These are phyloP conservation scores for Lentinus brumalis DNA, from an alignment of 768 basidiomycete genomes.

Conservation along the genomic window DNA sequence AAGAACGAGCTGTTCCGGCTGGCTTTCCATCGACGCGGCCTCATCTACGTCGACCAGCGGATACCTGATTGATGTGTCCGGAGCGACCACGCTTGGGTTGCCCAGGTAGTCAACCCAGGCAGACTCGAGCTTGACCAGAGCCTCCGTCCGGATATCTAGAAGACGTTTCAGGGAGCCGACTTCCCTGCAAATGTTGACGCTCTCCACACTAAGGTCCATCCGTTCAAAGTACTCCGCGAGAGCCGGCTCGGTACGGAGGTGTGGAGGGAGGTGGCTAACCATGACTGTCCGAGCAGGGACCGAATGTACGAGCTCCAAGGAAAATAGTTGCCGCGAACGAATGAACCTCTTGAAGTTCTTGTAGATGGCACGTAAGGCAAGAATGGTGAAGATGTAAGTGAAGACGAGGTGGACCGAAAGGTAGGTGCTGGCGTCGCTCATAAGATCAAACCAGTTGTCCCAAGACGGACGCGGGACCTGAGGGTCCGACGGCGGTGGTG, in stretches of 20 bases:
- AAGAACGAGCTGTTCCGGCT: conserved; percentile 61
- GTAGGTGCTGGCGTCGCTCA: conserved; percentile 88
- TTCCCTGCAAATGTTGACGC: conserved; percentile 86
- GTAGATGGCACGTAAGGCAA: conserved; percentile 85
- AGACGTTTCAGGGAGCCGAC: conserved; percentile 71
- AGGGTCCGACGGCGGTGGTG: conserved; percentile 5
- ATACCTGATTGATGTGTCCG: conserved; percentile 28
- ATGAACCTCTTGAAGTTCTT: conserved; percentile 89
- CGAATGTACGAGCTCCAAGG: conserved; percentile 91
- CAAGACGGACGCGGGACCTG: conserved; percentile 13
- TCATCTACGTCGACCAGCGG: conserved; percentile 56
- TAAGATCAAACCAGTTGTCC: conserved; percentile 81
- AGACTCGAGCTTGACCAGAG: conserved; percentile 74
- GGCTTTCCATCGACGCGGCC: conserved; percentile 52
- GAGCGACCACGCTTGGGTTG: conserved; percentile 80
- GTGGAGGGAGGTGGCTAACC: conserved; percentile 80
- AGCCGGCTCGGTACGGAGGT: conserved; percentile 81
- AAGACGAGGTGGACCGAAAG: conserved; percentile 88
- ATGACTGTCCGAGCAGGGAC: conserved; percentile 93
- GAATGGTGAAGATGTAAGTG: conserved; percentile 90
- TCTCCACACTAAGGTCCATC: conserved; percentile 86
- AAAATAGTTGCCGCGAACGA: conserved; percentile 89
- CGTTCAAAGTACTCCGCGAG: conserved; percentile 94
- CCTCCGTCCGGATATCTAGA: conserved; percentile 79
- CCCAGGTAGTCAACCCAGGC: conserved; percentile 94